Conservation (phyloP, 2,329 filamentous ascomycete genomes). For the Paracamarosporium sp. region DNA sequence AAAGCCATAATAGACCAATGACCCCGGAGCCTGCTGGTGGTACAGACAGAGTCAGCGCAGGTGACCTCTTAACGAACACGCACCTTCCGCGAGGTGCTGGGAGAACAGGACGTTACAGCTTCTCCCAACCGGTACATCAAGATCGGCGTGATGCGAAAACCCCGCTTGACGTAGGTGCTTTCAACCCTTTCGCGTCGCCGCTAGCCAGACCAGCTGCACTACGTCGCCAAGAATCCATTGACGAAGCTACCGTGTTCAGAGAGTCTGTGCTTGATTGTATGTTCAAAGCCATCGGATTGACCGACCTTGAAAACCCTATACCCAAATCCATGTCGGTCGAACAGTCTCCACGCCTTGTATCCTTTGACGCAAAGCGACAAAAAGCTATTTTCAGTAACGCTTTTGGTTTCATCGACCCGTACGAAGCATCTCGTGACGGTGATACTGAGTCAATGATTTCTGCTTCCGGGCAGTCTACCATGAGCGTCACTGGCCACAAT, state of each 20-base stretch:
- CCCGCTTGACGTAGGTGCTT: conserved; percentile 53
- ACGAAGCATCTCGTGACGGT: conserved; percentile 77
- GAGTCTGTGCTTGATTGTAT: conserved; percentile 93
- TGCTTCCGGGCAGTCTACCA: conserved; percentile 50
- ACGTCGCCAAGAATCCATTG: conserved; percentile 79
- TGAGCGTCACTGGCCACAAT: conserved; percentile 66
- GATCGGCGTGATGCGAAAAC: conserved; percentile 50
- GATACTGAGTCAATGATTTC: conserved; percentile 84
- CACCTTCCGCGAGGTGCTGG: conserved; percentile 70
- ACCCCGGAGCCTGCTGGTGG: conserved; percentile 28
- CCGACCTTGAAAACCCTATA: conserved; percentile 68
- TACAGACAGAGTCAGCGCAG: conserved; percentile 51
- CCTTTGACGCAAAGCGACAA: conserved; percentile 80
- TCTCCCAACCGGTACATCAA: conserved; percentile 57
- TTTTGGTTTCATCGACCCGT: conserved; percentile 88
- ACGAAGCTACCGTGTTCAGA: conserved; percentile 88
- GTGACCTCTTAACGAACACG: conserved; percentile 81
- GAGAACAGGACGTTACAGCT: conserved; percentile 53
- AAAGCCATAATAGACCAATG: conserved; percentile 29
- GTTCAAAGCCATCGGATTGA: conserved; percentile 89
- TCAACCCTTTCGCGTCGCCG: conserved; percentile 49
- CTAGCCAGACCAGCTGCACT: conserved; percentile 47
- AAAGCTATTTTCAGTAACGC: conserved; percentile 85
- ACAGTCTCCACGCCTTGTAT: conserved; percentile 82
- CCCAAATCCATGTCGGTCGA: conserved; percentile 77